Evolutionary conservation across 2,329 filamentous ascomycete species (phyloP), one percentile per base, ranked within the genome.

Genomic region (Penicillium glabrum): DNA sequence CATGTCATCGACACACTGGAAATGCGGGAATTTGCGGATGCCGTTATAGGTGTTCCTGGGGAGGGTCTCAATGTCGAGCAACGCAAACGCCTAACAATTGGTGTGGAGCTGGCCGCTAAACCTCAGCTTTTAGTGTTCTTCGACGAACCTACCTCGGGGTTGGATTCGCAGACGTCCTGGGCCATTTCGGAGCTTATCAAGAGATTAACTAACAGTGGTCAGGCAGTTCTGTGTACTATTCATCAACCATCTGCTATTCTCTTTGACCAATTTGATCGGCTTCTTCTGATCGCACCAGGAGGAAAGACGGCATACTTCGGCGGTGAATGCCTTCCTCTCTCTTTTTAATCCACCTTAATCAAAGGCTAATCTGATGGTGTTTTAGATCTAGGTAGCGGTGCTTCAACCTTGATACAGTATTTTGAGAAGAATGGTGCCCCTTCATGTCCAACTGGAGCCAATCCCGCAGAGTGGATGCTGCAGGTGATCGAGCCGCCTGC

Each of bases 161-260:
- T 96, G 5, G 93, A 96, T 73, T 90, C 86, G 65, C 91, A 96
- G 73, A 96, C 91, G 0, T 92, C 91, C 0, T 96, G 90, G 89
- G 89, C 90, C 60, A 96, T 96, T 67, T 83, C 90, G 51, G 87
- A 89, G 66, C 82, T 96, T 3, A 82, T 96, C 50, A 87, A 93
- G 74, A 96, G 95, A 77, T 82, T 96, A 21, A 90, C 91, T 65
- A 89, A 93, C 72, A 88, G 86, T 60, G 92, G 92, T 14, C 90
- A 95, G 72, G 91, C 93, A 43, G 89, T 96, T 72, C 84, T 96
- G 11, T 96, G 91, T 78, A 96, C 93, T 0, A 96, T 96, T 59
- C 93, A 97, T 72, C 93, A 96, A 72, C 92, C 93, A 9, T 95
- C 90, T 6, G 91, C 91, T 33, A 90, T 95, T 80, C 81, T 96